phyloP scores from a whole-genome alignment of 495 filamentous ascomycete species.

The Aspergillus asperescens region DNA sequence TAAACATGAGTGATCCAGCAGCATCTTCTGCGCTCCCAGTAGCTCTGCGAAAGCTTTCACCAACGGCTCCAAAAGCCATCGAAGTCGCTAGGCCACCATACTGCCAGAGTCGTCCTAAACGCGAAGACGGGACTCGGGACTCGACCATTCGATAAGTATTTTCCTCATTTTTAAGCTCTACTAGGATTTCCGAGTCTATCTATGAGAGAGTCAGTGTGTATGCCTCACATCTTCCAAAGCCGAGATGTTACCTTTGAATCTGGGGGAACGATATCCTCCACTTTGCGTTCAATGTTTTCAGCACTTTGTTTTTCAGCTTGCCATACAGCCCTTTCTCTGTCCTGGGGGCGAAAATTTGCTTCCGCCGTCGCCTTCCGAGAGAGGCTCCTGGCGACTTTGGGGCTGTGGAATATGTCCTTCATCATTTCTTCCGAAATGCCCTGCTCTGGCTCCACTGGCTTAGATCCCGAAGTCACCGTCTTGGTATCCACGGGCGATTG shows the following conservation, averaged over 20 bases:
- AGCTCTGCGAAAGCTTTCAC: conserved; percentile 71
- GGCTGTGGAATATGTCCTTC: conserved; percentile 57
- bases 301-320: background rate
- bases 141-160: conserved; percentile 69
- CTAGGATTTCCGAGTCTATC: conserved; percentile 12
- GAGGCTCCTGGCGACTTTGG: conserved; percentile 53
- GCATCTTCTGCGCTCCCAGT: conserved; percentile 53
- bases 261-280: conserved; percentile 22
- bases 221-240: background rate
- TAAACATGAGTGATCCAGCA: conserved; percentile 78
- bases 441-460: conserved; percentile 24
- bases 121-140: conserved; percentile 84
- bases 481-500: conserved; percentile 32
- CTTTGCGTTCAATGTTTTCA: conserved; percentile 19
- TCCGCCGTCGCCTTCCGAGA: conserved; percentile 24
- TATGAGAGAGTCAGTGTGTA: conserved; percentile 9
- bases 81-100: conserved; percentile 89
- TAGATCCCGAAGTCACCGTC: conserved; percentile 10
- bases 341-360: background rate
- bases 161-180: conserved; percentile 16
- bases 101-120: conserved; percentile 84
- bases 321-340: background rate
- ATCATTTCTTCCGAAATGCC: conserved; percentile 53
- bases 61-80: conserved; percentile 91
- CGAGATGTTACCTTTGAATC: conserved; percentile 4